Conservation (phyloP, 192 early-diverging fungal species). For the Mortierella claussenii region DNA sequence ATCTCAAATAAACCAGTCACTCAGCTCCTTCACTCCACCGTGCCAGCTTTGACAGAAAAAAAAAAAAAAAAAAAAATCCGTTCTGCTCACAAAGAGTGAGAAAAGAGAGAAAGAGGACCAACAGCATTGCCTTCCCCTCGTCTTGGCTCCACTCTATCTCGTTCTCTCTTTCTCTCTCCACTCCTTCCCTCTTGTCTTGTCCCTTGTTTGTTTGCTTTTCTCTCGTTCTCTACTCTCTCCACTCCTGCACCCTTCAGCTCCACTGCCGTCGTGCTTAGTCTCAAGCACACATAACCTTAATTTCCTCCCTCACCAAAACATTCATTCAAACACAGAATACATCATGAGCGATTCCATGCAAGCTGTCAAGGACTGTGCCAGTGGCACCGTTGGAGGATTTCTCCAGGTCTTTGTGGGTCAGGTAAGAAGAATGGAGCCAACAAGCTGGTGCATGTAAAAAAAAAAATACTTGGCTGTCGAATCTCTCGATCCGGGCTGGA, state of each 20-base stretch:
- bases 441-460: too few species aligned
- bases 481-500: too few species aligned
- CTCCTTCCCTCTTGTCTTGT: neutral
- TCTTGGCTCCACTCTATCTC: neutral
- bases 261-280: neutral
- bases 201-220: neutral
- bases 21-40: too few species aligned
- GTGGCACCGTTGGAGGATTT: constrained; percentile 81
- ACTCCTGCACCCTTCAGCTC: constrained; percentile 2
- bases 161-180: neutral
- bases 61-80: constrained; percentile 10
- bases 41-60: neutral
- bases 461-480: neutral
- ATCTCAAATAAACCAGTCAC: too few species aligned
- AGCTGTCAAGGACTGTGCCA: constrained; percentile 79
- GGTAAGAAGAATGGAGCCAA: constrained; percentile 45
- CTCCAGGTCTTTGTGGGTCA: constrained; percentile 81
- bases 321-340: constrained; percentile 9
- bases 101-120: constrained; percentile 1
- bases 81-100: neutral
- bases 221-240: neutral
- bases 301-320: neutral
- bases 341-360: constrained; percentile 58
- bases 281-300: constrained; percentile 17
- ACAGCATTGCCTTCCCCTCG: neutral